Percentiles rank a stretch among this genome's conserved stretches.
Evolutionary conservation across 805 yeast species (phyloP).

Genomic region (Monosporozyma siamensis): DNA sequence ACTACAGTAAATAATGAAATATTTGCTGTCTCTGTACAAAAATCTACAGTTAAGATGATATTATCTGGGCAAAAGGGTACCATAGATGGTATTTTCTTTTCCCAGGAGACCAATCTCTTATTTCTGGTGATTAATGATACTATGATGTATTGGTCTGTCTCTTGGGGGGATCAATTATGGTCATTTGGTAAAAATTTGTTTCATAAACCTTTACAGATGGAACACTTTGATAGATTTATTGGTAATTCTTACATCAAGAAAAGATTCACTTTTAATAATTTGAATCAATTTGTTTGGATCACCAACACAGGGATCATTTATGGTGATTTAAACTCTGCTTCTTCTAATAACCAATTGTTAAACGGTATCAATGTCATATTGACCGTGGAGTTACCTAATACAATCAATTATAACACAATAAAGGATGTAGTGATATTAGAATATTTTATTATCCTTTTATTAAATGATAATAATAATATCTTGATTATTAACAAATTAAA

Average conservation of each 20-base stretch:
- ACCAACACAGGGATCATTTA: conserved; percentile 40
- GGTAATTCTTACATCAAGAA: conserved; percentile 21
- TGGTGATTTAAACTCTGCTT: conserved; percentile 24
- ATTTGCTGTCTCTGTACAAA: conserved; percentile 5
- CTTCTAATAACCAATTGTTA: conserved; percentile 1
- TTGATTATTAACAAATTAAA: conserved; percentile 44
- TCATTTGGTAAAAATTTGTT: not conserved
- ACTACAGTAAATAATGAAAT: conserved; percentile 21
- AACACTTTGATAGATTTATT: conserved; percentile 32
- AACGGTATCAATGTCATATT: conserved; percentile 31
- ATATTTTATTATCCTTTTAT: conserved; percentile 43
- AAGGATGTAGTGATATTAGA: conserved; percentile 39
- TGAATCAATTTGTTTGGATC: conserved; percentile 37
- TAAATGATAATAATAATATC: conserved; percentile 37
- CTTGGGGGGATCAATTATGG: conserved; percentile 9
- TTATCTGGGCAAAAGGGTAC: not conserved
- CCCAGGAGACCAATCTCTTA: conserved; percentile 5
- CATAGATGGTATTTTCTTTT: conserved; percentile 24
- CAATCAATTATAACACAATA: conserved; percentile 15
- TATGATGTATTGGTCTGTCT: no score
- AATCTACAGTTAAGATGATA: not conserved
- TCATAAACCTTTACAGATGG: conserved; percentile 10
- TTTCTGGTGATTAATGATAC: conserved; percentile 15
- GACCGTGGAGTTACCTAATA: conserved; percentile 32
- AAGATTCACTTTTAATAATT: conserved; percentile 23